A percentile compares a stretch with the other conserved stretches of the same genome.
These are phyloP conservation scores for Scedosporium apiospermum DNA, from an alignment of 2,329 filamentous ascomycete species.

Conservation along the genomic window DNA sequence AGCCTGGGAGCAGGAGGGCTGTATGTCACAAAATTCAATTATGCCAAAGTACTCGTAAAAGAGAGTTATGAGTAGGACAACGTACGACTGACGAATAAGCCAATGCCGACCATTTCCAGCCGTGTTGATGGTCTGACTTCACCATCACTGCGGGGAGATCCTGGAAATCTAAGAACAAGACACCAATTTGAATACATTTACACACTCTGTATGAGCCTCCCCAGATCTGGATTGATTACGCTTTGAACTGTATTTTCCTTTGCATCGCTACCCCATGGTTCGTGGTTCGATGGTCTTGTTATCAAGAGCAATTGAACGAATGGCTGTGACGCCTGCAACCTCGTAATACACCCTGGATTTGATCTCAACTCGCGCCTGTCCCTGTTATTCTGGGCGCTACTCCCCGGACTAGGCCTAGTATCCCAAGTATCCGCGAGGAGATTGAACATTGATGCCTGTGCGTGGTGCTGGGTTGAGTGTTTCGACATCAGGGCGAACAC, in stretches of 20 bases:
- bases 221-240: too few species aligned
- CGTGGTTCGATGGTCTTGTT: neutral
- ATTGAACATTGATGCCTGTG: neutral
- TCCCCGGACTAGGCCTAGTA: neutral
- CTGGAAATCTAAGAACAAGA: neutral
- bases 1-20: too few species aligned
- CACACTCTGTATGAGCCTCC: too few species aligned
- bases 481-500: neutral
- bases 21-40: neutral
- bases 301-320: neutral
- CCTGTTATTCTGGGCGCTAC: neutral
- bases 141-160: neutral
- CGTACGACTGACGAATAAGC: neutral
- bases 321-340: too few species aligned
- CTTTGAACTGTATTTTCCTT: neutral
- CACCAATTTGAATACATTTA: neutral
- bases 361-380: too few species aligned
- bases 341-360: too few species aligned
- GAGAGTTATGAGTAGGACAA: neutral
- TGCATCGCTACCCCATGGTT: neutral
- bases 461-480: neutral
- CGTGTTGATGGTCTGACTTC: neutral
- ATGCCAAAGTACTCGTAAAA: neutral
- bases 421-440: neutral
- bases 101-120: neutral